Base-by-base conservation (phyloP, 1,284 basidiomycete genomes). In the Sanghuangporus weigelae region DNA sequence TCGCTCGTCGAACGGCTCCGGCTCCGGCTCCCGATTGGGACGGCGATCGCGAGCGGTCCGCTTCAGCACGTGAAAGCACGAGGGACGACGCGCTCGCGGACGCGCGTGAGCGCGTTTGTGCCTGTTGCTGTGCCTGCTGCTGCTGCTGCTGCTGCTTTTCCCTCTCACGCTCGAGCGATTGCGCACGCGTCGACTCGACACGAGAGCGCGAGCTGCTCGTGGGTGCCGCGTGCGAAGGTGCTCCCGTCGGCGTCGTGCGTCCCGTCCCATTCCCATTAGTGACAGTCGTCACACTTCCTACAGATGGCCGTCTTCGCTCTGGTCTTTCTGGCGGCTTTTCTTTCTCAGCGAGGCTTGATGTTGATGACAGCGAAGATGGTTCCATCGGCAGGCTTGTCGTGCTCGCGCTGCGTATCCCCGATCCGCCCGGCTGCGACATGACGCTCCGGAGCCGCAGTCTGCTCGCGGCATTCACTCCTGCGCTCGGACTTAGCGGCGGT, bases 401-500 rank as follows among this genome's bases (percentile, higher is more conserved):
- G 26, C 54, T 58, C 19, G 55, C 59, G 40, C 60, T 65, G 16
- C 59, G 53, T 38, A 54, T 54, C 14, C 53, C 53, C 19, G 53
- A 36, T 31, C 40, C 36, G 19, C 21, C 51, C 49, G 19, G 56
- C 39, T 16, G 31, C 26, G 26, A 23, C 23, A 39, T 31, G 8
- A 26, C 38, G 5, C 7, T 48, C 14, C 58, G 54, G 38, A 59
- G 56, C 19, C 60, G 59, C 31, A 62, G 31, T n/a, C 60, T 54
- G 31, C 57, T 63, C 10, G 48, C 31, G 35, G 51, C 39, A 39
- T 65, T 62, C 10, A 51, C 51, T 23, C 48, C 53, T 26, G 58
- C 58, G 53, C 63, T 64, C 1, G 63, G 63, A 26, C 54, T 59
- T 23, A 61, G 60, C 39, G 60, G 63, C 21, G 63, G 63, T 19